Conservation (phyloP, 352 stramenopile species). For the Phytopythium oedochilum region DNA sequence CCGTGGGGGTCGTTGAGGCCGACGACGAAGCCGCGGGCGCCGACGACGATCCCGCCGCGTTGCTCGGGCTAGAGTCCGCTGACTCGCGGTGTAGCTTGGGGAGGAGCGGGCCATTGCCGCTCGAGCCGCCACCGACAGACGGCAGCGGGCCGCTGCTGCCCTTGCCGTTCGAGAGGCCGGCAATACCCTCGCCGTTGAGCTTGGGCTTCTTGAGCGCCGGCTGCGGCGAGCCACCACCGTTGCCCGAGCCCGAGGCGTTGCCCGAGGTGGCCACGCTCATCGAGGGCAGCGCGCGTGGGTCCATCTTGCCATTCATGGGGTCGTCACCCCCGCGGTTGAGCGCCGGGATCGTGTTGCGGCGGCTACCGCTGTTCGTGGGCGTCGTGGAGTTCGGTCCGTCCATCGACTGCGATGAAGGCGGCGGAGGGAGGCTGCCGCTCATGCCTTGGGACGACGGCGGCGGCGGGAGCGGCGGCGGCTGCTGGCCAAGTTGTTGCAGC, state of each 20-base stretch:
- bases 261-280: conserved; percentile 26
- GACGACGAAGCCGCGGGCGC: conserved; percentile 23
- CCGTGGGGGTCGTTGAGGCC: conserved; percentile 16
- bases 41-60: conserved; percentile 11
- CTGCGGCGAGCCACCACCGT: not conserved
- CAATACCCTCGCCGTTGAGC: conserved; percentile 49
- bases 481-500: conserved; percentile 58
- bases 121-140: conserved; percentile 24
- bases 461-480: conserved; percentile 36
- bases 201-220: conserved; percentile 80
- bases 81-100: conserved; percentile 65
- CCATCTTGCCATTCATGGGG: conserved; percentile 47
- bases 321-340: conserved; percentile 57
- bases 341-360: conserved; percentile 46
- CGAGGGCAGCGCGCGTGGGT: conserved; percentile 17
- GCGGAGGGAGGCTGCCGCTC: conserved; percentile 13
- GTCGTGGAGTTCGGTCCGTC: conserved; percentile 45
- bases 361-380: conserved; percentile 28
- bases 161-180: conserved; percentile 71
- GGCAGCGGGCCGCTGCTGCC: conserved; percentile 23
- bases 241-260: conserved; percentile 11
- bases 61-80: conserved; percentile 54
- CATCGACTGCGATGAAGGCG: conserved; percentile 45
- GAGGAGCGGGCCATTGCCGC: conserved; percentile 29
- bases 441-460: conserved; percentile 20